Evolutionary conservation across 1,284 basidiomycete species (phyloP), one percentile per base, ranked within the genome.

Genomic region (Amylostereum areolatum): DNA sequence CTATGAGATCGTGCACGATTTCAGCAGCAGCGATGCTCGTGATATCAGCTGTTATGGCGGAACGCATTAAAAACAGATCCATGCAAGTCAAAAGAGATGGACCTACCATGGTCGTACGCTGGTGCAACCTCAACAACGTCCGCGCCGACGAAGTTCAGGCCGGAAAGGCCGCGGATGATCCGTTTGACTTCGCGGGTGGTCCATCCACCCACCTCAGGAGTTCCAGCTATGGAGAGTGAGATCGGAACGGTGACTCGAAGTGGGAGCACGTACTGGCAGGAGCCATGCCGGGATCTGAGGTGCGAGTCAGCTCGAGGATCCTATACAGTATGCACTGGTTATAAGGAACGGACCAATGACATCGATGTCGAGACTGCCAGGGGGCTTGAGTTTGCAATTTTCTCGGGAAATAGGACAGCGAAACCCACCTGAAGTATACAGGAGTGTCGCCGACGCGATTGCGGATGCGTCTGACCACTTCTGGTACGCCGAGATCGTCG

Each of bases 61-160:
- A 12, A 32, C 34, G 29, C 12, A 10, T 25, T 12, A n/a, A 12
- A 24, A 11, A 39, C 28, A 18, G 30, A 10, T 27, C 25, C 37
- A 31, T 8, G 9, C n/a, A 4, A 44, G 28, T 30, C 5, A 5
- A 1, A 39, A 9, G 28, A 31, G 9, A n/a, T 32, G 47, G 4
- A 55, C 68, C 4, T 46, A 74, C 70, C 80, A 54, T 81, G 75
- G 62, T 90, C 87, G 58, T 89, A 90, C 18, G 85, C 80, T 27
- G 89, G 87, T 3, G 87, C 71, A n/a, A 90, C 87, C 65, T 90
- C 88, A 25, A 90, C 88, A 45, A 91, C 70, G 61, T 89, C 85
- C 2, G 81, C 83, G 43, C 86, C 83, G 35, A 89, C 79, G 50
- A 89, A 84, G 60, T 90, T 89, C 32, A 91, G 66, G 4, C 87